A percentile compares a stretch with the other conserved stretches of the same genome.
Conservation (phyloP, 2,329 filamentous ascomycete genomes). For the Pyrenophora tritici-repentis region DNA sequence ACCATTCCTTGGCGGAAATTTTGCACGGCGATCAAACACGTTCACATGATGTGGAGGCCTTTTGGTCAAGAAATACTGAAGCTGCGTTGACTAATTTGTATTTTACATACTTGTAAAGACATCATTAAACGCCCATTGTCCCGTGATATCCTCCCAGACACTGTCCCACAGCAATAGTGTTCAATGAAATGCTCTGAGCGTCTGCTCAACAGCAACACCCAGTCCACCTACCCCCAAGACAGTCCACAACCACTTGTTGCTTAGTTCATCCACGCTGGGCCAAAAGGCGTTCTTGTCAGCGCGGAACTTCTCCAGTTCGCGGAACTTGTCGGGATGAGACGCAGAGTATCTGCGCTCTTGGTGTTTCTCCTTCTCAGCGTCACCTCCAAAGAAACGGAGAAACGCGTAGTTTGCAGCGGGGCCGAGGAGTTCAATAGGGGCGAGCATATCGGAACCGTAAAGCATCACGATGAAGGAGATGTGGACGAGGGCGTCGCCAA, state of each 20-base stretch:
- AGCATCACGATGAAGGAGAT: conserved; percentile 63
- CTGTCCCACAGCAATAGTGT: neutral
- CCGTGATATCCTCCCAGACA: neutral
- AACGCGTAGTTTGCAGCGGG: conserved; percentile 64
- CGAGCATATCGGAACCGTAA: conserved; percentile 60
- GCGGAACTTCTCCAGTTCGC: conserved; percentile 59
- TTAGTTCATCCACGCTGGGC: conserved; percentile 57
- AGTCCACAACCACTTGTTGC: conserved; percentile 62
- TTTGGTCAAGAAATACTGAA: neutral
- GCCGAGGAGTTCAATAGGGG: conserved; percentile 60
- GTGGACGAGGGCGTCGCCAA: conserved; percentile 65
- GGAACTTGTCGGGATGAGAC: conserved; percentile 57
- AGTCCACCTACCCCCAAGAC: conserved; percentile 57
- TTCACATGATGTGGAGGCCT: too few relatives aligned
- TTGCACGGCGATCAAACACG: too few relatives aligned
- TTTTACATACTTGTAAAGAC: neutral
- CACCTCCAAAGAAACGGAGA: conserved; percentile 62
- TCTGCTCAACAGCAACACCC: conserved; percentile 55
- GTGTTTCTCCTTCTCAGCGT: conserved; percentile 59
- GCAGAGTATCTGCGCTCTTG: conserved; percentile 60
- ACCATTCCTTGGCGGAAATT: too few relatives aligned
- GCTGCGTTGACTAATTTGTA: neutral
- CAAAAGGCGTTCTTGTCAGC: conserved; percentile 65
- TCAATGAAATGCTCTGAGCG: conserved; percentile 41
- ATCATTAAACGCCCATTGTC: neutral